Conservation (phyloP, 2,329 filamentous ascomycete genomes). For the Colletotrichum tropicicola region DNA sequence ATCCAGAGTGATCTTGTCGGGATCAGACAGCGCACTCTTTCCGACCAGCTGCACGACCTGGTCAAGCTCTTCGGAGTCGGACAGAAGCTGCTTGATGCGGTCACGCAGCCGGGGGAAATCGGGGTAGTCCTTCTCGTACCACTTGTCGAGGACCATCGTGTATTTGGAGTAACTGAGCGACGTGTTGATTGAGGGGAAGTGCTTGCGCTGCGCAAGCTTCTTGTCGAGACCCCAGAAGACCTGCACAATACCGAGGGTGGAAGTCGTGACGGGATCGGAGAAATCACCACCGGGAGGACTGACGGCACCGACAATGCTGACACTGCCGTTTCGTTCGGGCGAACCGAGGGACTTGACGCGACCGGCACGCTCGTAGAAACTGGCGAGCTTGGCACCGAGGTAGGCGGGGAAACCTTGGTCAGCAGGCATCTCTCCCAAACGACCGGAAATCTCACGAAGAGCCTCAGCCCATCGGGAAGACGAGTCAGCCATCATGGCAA, state of each 20-base stretch:
- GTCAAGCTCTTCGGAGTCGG: conserved; percentile 95
- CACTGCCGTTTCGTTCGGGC: conserved; percentile 87
- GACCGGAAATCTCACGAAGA: conserved; percentile 97
- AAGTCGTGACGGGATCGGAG: conserved; percentile 94
- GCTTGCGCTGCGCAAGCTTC: conserved; percentile 98
- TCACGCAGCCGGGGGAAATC: conserved; percentile 95
- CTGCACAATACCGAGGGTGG: conserved; percentile 96
- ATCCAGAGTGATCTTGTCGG: conserved; percentile 98
- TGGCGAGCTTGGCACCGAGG: conserved; percentile 93
- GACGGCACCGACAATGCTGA: conserved; percentile 97
- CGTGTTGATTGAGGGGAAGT: conserved; percentile 99
- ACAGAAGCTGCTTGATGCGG: conserved; percentile 91
- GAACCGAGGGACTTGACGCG: conserved; percentile 87
- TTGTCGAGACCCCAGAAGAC: conserved; percentile 99
- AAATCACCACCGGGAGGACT: conserved; percentile 98
- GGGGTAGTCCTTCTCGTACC: conserved; percentile 91
- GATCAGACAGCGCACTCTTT: conserved; percentile 94
- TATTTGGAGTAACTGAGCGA: conserved; percentile 97
- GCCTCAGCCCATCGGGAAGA: conserved; percentile 98
- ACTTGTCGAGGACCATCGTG: conserved; percentile 86
- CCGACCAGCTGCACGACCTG: conserved; percentile 98
- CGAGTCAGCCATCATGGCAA: conserved; percentile 99
- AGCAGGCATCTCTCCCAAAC: conserved; percentile 99
- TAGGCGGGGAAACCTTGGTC: conserved; percentile 99
- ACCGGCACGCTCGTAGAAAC: conserved; percentile 98